Evolutionary conservation across 495 filamentous ascomycete genomes (phyloP), one percentile per base, ranked within the genome.

Genomic region (Penicillium antarcticum): DNA sequence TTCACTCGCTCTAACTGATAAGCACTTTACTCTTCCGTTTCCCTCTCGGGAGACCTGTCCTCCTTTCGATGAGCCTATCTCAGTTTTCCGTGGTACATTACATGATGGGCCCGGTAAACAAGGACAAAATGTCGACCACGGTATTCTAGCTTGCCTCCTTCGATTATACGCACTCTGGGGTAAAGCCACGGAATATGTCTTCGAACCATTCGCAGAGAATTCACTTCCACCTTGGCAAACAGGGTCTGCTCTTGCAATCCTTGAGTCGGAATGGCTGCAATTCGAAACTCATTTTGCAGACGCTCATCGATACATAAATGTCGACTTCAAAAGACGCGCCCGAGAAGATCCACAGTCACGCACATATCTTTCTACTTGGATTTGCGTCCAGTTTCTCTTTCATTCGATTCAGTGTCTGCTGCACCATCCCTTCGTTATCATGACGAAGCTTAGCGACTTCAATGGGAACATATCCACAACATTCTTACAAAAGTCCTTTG

Each of bases 261-360:
- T 67, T 1, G 64, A 67, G 24, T 67, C 64, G 9, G 61, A 65
- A 31, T 67, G 64, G 64, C 48, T 67, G 55, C 54, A 65, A 13
- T 67, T 67, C 37, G 61, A 67, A 19, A 67, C 61, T 2, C 58
- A 58, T 31, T 67, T 67, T 34, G 58, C 58, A 19, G 59, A 67
- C 21, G 49, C 52, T 0, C 61, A 67, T 36, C 61, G 64, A 8
- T 67, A 67, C 29, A 58, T 60, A 11, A 62, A 60, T 13, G 64
- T 67, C 3, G 64, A 65, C 34, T 65, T 62, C 26, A 52, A 53
- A 31, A 47, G 54, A 39, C 64, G 64, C 10, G 56, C 64, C 14
- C 56, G 58, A 0, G 54, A 67, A 44, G 56, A 65, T 4, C 58
- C 61, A 2, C 33, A 57, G 6, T 51, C 53, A 17, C 56, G 54